Conservation (phyloP, 2,329 filamentous ascomycete species). For the Xylaria sp. region DNA sequence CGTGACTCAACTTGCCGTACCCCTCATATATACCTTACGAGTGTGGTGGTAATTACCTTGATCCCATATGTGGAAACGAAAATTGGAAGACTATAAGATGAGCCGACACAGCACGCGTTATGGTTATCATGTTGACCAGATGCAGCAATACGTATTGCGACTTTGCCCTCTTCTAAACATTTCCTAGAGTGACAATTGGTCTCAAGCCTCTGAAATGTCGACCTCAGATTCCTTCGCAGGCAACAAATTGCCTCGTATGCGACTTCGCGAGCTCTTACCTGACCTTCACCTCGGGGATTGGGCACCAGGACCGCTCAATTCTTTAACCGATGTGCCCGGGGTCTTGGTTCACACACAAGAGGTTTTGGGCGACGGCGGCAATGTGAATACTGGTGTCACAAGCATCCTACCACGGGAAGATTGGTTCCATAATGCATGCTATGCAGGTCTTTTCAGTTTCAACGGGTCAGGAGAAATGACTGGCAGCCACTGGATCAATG, state of each 20-base stretch:
- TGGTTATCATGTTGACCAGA: not conserved
- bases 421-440: conserved; percentile 58
- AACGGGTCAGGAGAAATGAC: conserved; percentile 73
- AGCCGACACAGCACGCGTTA: not conserved
- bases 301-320: conserved; percentile 58
- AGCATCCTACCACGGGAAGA: conserved; percentile 58
- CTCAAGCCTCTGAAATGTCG: conserved; percentile 24
- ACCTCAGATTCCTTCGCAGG: conserved; percentile 20
- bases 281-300: conserved; percentile 56
- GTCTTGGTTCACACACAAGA: conserved; percentile 60
- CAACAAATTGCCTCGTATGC: conserved; percentile 41
- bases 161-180: not conserved
- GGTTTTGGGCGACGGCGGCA: conserved; percentile 50
- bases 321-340: conserved; percentile 61
- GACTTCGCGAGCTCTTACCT: conserved; percentile 58
- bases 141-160: not conserved
- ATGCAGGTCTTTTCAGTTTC: conserved; percentile 67
- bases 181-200: not conserved
- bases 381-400: conserved; percentile 62
- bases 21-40: conserved; percentile 1
- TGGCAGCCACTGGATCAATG: conserved; percentile 68
- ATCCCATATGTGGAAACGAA: not conserved
- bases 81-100: conserved; percentile 19
- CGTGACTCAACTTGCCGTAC: conserved; percentile 30
- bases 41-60: not conserved